These are phyloP conservation scores for Incumbomyces lentus DNA, from an alignment of 2,329 filamentous ascomycete genomes.

Conservation along the genomic window DNA sequence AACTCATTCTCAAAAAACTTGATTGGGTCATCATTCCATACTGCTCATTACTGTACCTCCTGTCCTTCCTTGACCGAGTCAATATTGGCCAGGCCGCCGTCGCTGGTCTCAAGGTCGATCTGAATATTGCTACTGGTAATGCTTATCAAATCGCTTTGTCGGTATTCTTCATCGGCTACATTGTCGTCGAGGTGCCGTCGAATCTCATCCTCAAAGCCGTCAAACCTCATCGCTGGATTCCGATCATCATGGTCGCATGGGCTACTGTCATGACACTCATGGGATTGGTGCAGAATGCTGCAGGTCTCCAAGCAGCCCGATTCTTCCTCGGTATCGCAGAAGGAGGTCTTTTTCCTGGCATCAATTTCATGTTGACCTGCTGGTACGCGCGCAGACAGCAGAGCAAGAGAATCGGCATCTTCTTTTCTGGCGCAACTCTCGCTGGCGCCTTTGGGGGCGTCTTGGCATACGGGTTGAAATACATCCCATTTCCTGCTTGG, in stretches of 20 bases:
- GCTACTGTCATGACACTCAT: conserved; percentile 41
- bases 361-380: conserved; percentile 38
- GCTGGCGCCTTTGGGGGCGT: conserved; percentile 59
- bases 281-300: conserved; percentile 36
- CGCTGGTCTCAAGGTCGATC: conserved; percentile 31
- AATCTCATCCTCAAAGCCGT: conserved; percentile 50
- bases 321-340: conserved; percentile 32
- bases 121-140: conserved; percentile 32
- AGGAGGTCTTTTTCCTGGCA: conserved; percentile 31
- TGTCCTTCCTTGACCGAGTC: conserved; percentile 34
- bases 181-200: conserved; percentile 48
- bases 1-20: conserved; percentile 1
- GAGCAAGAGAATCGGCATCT: conserved; percentile 57
- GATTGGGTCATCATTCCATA: conserved; percentile 5
- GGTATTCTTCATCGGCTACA: conserved; percentile 47
- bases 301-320: conserved; percentile 35
- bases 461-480: conserved; percentile 54
- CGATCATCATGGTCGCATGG: conserved; percentile 31
- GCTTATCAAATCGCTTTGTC: conserved; percentile 23
- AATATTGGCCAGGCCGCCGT: conserved; percentile 39
- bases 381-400: conserved; percentile 51
- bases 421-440: conserved; percentile 59
- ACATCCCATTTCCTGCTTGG: conserved; percentile 22
- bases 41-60: conserved; percentile 24
- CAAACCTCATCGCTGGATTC: conserved; percentile 18